A percentile compares a stretch with the other conserved stretches of the same genome.
phyloP scores from a whole-genome alignment of 805 yeast genomes.

The Myxozyma udenii region DNA sequence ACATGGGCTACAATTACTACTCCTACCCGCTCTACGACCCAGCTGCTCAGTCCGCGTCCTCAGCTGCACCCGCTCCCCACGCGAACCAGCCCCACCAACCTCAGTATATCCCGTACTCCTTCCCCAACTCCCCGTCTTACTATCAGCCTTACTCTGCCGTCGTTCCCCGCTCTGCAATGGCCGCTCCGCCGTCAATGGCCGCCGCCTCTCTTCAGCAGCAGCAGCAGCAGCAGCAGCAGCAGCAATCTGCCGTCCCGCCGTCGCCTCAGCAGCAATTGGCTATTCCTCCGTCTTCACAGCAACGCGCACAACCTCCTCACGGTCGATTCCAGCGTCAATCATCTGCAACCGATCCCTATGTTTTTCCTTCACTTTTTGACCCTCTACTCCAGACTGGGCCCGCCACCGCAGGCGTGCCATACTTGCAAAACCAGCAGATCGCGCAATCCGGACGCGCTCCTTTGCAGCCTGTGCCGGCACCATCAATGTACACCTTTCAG shows the following conservation, averaged over 20 bases:
- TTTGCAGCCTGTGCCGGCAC: constrained; percentile 3
- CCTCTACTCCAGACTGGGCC: background rate
- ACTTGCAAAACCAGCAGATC: background rate
- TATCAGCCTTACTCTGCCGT: background rate
- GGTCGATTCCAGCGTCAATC: background rate
- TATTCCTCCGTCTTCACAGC: background rate
- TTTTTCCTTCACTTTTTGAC: background rate
- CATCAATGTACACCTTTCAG: background rate
- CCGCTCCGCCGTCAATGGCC: background rate
- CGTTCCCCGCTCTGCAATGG: background rate
- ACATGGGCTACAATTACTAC: background rate
- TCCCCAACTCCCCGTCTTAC: background rate
- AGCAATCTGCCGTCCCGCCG: background rate
- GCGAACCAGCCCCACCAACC: background rate
- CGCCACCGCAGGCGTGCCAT: background rate
- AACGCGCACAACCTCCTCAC: too few relatives aligned
- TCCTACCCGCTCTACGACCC: constrained; percentile 3
- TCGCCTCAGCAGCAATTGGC: constrained; percentile 1
- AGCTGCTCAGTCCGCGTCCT: background rate
- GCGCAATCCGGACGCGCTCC: constrained; percentile 1
- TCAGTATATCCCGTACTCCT: background rate
- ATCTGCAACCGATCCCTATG: background rate
- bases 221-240: constrained; percentile 3
- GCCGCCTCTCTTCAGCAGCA: background rate
- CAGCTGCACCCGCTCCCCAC: background rate